Percentiles rank a stretch among this genome's conserved stretches.
phyloP scores from a whole-genome alignment of 1,284 basidiomycete species.

The Trichosporon inkin region DNA sequence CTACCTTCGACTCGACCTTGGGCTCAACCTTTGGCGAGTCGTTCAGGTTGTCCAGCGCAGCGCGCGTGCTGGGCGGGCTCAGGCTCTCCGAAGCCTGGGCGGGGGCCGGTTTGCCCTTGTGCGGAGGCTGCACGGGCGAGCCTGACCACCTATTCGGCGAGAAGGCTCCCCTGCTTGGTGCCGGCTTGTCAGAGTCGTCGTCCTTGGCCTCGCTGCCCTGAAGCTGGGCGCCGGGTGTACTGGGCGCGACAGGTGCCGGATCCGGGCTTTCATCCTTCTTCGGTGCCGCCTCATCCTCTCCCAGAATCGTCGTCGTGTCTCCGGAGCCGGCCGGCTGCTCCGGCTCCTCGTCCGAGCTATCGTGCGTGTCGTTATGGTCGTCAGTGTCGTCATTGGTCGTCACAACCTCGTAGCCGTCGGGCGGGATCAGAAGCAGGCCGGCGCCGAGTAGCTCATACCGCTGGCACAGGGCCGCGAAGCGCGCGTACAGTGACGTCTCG shows the following conservation, averaged over 20 bases:
- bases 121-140: conserved; percentile 20
- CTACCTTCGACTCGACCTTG: conserved; percentile 10
- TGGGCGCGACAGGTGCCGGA: no score
- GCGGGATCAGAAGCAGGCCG: conserved; percentile 76
- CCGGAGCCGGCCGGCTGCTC: not conserved
- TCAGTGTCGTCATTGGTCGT: conserved; percentile 13
- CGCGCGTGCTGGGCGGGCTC: conserved; percentile 17
- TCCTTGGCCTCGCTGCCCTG: not conserved
- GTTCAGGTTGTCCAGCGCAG: conserved; percentile 11
- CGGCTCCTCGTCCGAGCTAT: conserved; percentile 21
- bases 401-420: conserved; percentile 19
- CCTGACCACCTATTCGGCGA: conserved; percentile 18
- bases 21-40: conserved; percentile 1
- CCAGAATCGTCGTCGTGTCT: conserved; percentile 4
- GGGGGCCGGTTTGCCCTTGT: conserved; percentile 22
- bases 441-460: conserved; percentile 71
- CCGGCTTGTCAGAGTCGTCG: not conserved
- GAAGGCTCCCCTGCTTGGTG: not conserved
- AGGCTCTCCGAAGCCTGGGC: conserved; percentile 18
- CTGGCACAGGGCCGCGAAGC: conserved; percentile 77
- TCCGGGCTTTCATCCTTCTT: no score
- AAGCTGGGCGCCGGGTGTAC: no score
- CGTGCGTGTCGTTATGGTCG: conserved; percentile 20
- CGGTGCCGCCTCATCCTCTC: no score
- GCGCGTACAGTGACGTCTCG: conserved; percentile 83